Percentiles rank a stretch among this genome's conserved stretches.
phyloP scores from a whole-genome alignment of 2,329 filamentous ascomycete genomes.

The Cladobotryum protrusum region DNA sequence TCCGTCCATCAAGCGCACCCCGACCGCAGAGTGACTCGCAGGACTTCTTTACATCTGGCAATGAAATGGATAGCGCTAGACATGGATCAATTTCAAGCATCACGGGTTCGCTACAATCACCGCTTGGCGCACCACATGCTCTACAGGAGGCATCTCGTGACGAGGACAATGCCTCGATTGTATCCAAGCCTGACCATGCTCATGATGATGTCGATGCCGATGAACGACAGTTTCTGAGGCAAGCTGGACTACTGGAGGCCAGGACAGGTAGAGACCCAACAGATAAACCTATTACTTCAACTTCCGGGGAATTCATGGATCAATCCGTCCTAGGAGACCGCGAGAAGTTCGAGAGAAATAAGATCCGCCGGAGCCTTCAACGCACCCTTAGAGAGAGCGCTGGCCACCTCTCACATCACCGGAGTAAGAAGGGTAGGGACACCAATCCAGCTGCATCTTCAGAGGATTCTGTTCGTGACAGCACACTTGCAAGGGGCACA shows the following conservation, averaged over 20 bases:
- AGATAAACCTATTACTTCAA: slow-evolving; percentile 31
- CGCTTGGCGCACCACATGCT: slow-evolving; percentile 17
- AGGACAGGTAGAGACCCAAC: slow-evolving; percentile 23
- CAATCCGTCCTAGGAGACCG: slow-evolving; percentile 33
- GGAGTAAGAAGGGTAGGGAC: slow-evolving; percentile 72
- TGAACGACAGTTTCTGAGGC: slow-evolving; percentile 61
- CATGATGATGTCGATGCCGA: slow-evolving; percentile 54
- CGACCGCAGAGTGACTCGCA: slow-evolving; percentile 17
- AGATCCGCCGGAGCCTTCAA: slow-evolving; percentile 79
- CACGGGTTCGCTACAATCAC: slow-evolving; percentile 20
- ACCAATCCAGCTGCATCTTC: slow-evolving; percentile 17
- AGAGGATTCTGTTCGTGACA: slow-evolving; percentile 45
- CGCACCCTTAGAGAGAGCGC: slow-evolving; percentile 80
- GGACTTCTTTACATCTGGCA: slow-evolving; percentile 18
- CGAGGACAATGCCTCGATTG: neutral
- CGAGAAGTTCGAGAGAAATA: slow-evolving; percentile 54
- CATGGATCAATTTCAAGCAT: slow-evolving; percentile 28
- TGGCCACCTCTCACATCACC: slow-evolving; percentile 58
- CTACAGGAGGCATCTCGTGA: slow-evolving; percentile 17
- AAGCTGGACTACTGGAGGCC: slow-evolving; percentile 57
- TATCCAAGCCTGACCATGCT: slow-evolving; percentile 14
- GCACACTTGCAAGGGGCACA: slow-evolving; percentile 68
- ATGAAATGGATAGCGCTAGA: slow-evolving; percentile 19
- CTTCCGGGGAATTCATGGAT: slow-evolving; percentile 25
- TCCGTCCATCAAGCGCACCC: slow-evolving; percentile 23